Conservation (phyloP, 139 green algal genomes). For the Asterochloris erici region DNA sequence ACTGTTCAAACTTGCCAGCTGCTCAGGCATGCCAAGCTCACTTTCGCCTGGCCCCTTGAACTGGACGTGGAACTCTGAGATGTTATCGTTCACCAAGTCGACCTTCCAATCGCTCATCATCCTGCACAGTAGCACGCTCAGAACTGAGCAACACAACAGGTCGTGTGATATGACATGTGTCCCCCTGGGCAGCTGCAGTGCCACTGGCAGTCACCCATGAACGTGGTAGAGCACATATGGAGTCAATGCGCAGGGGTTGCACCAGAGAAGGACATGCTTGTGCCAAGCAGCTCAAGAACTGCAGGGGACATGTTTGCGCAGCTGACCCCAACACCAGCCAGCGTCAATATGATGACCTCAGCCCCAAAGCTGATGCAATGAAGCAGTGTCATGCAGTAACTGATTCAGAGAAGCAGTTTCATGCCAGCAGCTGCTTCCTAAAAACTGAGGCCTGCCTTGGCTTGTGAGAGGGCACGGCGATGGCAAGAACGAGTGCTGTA, state of each 20-base stretch:
- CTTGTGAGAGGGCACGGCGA: too few relatives aligned
- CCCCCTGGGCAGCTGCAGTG: neutral
- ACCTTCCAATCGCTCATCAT: slow-evolving; percentile 99
- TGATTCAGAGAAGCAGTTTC: too few relatives aligned
- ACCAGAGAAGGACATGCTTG: neutral
- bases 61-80: slow-evolving; percentile 90
- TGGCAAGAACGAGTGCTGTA: too few relatives aligned
- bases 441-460: too few relatives aligned
- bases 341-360: too few relatives aligned
- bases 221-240: neutral
- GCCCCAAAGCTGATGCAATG: too few relatives aligned
- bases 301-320: slow-evolving; percentile 5
- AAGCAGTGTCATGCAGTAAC: too few relatives aligned
- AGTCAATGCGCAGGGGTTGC: neutral
- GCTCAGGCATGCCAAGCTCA: slow-evolving; percentile 27
- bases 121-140: slow-evolving; percentile 33
- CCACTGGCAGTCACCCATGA: neutral
- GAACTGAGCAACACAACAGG: neutral
- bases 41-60: slow-evolving; percentile 88
- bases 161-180: neutral
- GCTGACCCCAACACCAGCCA: neutral
- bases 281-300: neutral
- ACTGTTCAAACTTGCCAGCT: too few relatives aligned
- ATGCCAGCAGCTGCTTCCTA: too few relatives aligned
- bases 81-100: slow-evolving; percentile 92